Evolutionary conservation across 305 asterid genomes (phyloP), one percentile per base, ranked within the genome.

Genomic region (Coffea humblotiana): DNA sequence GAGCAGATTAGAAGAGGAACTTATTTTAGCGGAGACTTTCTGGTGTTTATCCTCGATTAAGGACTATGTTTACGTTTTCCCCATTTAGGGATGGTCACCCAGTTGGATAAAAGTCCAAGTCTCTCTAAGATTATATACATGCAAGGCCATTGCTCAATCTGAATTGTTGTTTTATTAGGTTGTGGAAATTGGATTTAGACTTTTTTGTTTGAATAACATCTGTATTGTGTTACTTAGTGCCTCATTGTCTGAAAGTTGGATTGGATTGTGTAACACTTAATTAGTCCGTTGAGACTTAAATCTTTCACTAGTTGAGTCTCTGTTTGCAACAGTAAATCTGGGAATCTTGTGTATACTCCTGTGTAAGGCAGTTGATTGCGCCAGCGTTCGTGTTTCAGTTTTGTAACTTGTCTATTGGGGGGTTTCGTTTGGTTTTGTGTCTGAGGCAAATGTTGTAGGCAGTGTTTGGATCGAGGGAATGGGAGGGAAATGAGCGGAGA

Each of bases 1-100:
- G 97, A 86, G 97, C 95, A 68, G 97, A 92, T 77, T 92, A 89
- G 86, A 35, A 43, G 75, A 83, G 60, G 68, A 76, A 70, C 23
- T 14, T 63, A 14, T 79, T 25, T 14, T 52, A 52, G 64, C 82
- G 52, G 25, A 37, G 71, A 47, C 49, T 77, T 54, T 74, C n/a
- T 32, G 70, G 27, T 79, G 83, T 83, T 64, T 37, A 47, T 72
- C 48, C 35, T 76, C 78, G 40, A 47, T 76, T 69, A 52, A 69
- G 81, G 74, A 86, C 63, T 78, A 69, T 81, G 76, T 78, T 23
- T 25, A 51, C 77, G 79, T 82, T 81, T 68, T 80, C 76, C 68
- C 16, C 23, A 49, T 63, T 60, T 82, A 71, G 83, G 76, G 78
- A 29, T 74, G 83, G 82, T 74, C 52, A 82, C 82, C 69, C 83